Evolutionary conservation across 2,329 filamentous ascomycete species (phyloP), one percentile per base, ranked within the genome.

Genomic region (Lachnellula cervina): DNA sequence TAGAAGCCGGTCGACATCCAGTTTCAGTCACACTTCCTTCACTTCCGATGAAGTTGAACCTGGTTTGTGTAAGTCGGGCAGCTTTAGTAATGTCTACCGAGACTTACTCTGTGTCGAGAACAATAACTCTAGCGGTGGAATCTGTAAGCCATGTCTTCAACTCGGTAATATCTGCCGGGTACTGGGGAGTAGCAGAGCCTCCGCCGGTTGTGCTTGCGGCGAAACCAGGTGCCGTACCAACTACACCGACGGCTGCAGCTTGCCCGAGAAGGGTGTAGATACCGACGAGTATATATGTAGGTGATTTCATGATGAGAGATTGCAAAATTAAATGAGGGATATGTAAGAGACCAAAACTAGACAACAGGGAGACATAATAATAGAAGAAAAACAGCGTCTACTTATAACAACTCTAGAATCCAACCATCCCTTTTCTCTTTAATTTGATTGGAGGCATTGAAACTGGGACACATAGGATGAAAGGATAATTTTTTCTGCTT

Each of bases 111-210:
- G 81, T 80, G 66, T 77, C 75, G 32, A 87, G 72, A 54, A 86
- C 74, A 62, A 87, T 85, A 57, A 80, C 77, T 19, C 81, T 78
- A 11, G 83, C 64, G 14, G 72, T 67, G 53, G 69, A 71, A 68
- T 84, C 81, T 8, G 74, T 73, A 5, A 87, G 77, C 71, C 84
- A 86, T 40, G 73, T 76, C 68, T 80, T 77, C 50, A 86, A 77
- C 75, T 87, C 74, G 21, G 71, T 73, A 38, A 71, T 81, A 50
- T 74, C 78, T 21, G 69, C 72, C 5, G 82, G 82, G 62, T 80
- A 80, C 9, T 78, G 79, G 23, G 79, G 69, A 5, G 74, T 71
- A 21, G 79, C 81, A 58, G 64, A 73, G 53, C 82, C 82, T 63
- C 83, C 83, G 37, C 83, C 83, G 14, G 83, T 86, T 21, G 81